Base-by-base conservation (phyloP, 495 filamentous ascomycete species). In the Choiromyces venosus region DNA sequence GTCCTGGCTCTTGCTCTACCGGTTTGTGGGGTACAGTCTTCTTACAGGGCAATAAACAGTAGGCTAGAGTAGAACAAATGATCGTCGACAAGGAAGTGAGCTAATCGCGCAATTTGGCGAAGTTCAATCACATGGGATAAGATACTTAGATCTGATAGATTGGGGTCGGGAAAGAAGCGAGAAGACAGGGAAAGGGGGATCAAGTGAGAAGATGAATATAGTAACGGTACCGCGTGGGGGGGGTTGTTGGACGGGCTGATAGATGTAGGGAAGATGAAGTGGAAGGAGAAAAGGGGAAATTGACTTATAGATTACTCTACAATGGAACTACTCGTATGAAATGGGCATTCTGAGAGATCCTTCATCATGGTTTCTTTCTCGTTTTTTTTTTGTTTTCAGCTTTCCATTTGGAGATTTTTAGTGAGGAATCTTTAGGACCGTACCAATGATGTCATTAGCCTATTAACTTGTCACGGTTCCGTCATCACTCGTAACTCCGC, bases 1-100 rank as follows among this genome's bases (percentile, higher is more conserved):
- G 18, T 14, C 6, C 42, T 12, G 52, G 52, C n/a, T 14, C 52
- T n/a, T 2, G n/a, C 10, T 14, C 52, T 56, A 33, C 52, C 25
- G 52, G 52, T 33, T 29, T 61, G 25, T 33, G 52, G 25, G 2
- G 25, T 61, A 29, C 52, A 61, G 25, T 29, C 10, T 29, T 56
- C 52, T 56, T 18, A 61, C 52, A 14, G 52, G 52, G 12, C 25
- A 33, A 61, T 61, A 7, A 10, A 56, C 2, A 14, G 46, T 56
- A 12, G 46, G 46, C 46, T n/a, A 9, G 46, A 56, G 46, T 14
- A 46, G 52, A 72, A 40, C 44, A 65, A 69, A 69, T 66, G 75
- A 77, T 77, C 75, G 69, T 67, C 75, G 66, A 56, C 74, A 77
- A 69, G 74, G 75, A 70, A 75, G 39, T 33, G 69, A 69, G 65